phyloP scores from a whole-genome alignment of 352 stramenopile genomes.

The Pythium diclinum region DNA sequence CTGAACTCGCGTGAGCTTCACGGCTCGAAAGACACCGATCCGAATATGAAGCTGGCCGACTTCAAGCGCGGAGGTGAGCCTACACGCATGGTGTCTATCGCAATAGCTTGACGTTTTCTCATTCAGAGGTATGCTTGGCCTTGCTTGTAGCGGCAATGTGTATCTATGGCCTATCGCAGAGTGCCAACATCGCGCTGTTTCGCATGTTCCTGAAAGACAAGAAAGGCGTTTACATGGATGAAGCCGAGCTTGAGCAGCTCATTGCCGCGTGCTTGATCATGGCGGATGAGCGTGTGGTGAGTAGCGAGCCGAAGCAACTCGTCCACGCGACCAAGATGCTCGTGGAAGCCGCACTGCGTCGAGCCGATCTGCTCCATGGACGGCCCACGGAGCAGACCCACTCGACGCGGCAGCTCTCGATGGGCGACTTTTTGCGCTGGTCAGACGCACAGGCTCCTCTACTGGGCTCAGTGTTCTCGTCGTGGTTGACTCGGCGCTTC shows the following conservation, averaged over 20 bases:
- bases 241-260: constrained; percentile 43
- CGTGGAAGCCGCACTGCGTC: constrained; percentile 38
- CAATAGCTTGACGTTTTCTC: neutral
- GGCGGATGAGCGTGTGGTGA: constrained; percentile 30
- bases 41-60: constrained; percentile 35
- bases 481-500: constrained; percentile 60
- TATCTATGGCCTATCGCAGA: constrained; percentile 59
- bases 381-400: constrained; percentile 26
- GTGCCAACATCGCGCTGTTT: constrained; percentile 52
- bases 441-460: constrained; percentile 57
- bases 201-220: constrained; percentile 45
- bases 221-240: constrained; percentile 29
- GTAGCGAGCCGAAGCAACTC: constrained; percentile 32
- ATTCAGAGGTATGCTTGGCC: neutral
- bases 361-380: constrained; percentile 34
- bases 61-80: constrained; percentile 65
- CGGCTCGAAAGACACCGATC: constrained; percentile 6
- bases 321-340: constrained; percentile 42
- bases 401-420: constrained; percentile 33
- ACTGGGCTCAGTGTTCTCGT: constrained; percentile 72
- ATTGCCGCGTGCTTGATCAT: constrained; percentile 55
- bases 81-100: too few species aligned
- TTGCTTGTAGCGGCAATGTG: constrained; percentile 52
- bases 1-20: constrained; percentile 33
- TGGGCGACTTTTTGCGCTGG: constrained; percentile 66